Conservation (phyloP, 768 basidiomycete species). For the Coprinellus micaceus region DNA sequence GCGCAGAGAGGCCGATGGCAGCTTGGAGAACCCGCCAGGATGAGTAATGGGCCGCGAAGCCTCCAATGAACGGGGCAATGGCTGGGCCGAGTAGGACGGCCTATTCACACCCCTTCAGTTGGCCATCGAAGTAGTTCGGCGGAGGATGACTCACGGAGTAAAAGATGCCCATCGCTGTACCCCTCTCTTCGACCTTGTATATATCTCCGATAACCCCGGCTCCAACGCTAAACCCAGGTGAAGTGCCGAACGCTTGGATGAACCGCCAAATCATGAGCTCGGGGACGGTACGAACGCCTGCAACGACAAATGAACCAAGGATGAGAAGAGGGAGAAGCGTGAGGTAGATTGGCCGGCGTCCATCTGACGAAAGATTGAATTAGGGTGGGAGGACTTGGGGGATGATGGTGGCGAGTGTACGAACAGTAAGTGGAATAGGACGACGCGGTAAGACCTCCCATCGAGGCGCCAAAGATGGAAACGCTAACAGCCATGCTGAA, state of each 20-base stretch:
- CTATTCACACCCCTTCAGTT: slow-evolving; percentile 22
- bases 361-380: slow-evolving; percentile 41
- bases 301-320: slow-evolving; percentile 59
- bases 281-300: slow-evolving; percentile 37
- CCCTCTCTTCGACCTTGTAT: slow-evolving; percentile 60
- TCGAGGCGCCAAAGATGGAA: slow-evolving; percentile 28
- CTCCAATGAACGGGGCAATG: slow-evolving; percentile 56
- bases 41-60: slow-evolving; percentile 29
- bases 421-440: slow-evolving; percentile 37
- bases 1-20: slow-evolving; percentile 37
- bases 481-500: slow-evolving; percentile 33
- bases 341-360: slow-evolving; percentile 59
- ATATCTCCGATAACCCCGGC: slow-evolving; percentile 65
- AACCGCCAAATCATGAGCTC: slow-evolving; percentile 59
- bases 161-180: slow-evolving; percentile 56
- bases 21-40: slow-evolving; percentile 66
- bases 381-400: background rate
- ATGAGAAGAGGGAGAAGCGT: slow-evolving; percentile 55
- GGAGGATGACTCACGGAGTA: slow-evolving; percentile 37
- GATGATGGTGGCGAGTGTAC: slow-evolving; percentile 1
- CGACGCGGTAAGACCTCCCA: slow-evolving; percentile 30
- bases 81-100: slow-evolving; percentile 56
- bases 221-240: slow-evolving; percentile 52
- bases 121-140: background rate
- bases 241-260: slow-evolving; percentile 63